Evolutionary conservation across 768 basidiomycete species (phyloP).

Genomic region (Pisolithus microcarpus): DNA sequence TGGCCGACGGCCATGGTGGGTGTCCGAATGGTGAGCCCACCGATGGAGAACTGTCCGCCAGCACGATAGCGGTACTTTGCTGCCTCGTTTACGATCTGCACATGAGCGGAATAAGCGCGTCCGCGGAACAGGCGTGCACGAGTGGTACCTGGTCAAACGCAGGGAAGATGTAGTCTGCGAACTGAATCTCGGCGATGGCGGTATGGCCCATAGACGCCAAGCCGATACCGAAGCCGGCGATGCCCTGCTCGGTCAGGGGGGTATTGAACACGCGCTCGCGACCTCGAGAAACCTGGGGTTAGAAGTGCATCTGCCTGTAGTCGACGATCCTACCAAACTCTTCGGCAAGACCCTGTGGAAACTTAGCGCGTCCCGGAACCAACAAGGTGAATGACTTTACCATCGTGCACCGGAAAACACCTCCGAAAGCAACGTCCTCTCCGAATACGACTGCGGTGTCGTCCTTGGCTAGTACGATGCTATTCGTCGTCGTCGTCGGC

Average conservation of each 20-base stretch:
- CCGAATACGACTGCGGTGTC: slow-evolving; percentile 87
- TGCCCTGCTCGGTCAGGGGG: slow-evolving; percentile 87
- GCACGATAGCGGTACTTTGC: slow-evolving; percentile 90
- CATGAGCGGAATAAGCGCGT: background rate
- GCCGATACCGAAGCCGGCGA: slow-evolving; percentile 91
- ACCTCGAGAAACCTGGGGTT: slow-evolving; percentile 36
- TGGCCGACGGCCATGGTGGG: slow-evolving; percentile 93
- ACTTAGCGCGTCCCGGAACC: slow-evolving; percentile 1
- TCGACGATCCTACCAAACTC: slow-evolving; percentile 64
- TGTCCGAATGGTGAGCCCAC: slow-evolving; percentile 72
- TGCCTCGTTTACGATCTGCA: slow-evolving; percentile 86
- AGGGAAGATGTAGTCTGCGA: slow-evolving; percentile 86
- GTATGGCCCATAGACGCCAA: slow-evolving; percentile 90
- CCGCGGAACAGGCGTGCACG: background rate
- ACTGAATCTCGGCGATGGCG: slow-evolving; percentile 91
- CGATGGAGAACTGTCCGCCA: slow-evolving; percentile 77
- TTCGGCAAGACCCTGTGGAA: slow-evolving; percentile 70
- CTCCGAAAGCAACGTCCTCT: slow-evolving; percentile 88
- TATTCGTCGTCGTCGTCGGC: slow-evolving; percentile 22
- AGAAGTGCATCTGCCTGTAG: slow-evolving; percentile 1
- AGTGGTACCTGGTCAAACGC: slow-evolving; percentile 84
- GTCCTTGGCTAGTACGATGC: slow-evolving; percentile 79
- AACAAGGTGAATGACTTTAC: slow-evolving; percentile 33
- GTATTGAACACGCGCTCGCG: slow-evolving; percentile 94
- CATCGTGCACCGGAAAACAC: slow-evolving; percentile 92